Evolutionary conservation across 306 rosid genomes (phyloP).

Genomic region (Malus sylvestris): DNA sequence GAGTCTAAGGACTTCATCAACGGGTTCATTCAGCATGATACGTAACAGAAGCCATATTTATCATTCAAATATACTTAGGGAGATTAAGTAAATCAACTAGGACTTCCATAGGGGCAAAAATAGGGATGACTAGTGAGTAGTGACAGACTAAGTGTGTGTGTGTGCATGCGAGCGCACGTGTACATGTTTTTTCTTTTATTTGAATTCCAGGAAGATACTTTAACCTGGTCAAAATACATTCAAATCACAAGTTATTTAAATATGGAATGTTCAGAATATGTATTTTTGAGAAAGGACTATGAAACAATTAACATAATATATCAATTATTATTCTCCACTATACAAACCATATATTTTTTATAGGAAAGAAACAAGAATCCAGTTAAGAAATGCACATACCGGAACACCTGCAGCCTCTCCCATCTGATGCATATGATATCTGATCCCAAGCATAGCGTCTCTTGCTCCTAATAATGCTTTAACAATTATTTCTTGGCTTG

Average conservation of each 20-base stretch:
- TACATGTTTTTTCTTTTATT: no score
- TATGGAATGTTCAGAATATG: background rate
- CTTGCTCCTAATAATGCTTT: constrained; percentile 72
- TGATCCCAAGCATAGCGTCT: constrained; percentile 76
- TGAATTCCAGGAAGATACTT: no score
- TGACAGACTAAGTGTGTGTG: background rate
- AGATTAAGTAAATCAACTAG: background rate
- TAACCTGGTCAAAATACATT: no score
- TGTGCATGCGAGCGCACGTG: no score
- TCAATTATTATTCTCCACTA: background rate
- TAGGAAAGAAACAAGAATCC: constrained; percentile 6
- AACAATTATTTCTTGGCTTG: constrained; percentile 44
- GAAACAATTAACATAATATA: background rate
- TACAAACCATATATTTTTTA: background rate
- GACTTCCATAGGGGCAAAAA: background rate
- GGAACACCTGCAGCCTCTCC: constrained; percentile 97
- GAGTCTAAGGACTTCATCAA: background rate
- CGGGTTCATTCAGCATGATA: background rate
- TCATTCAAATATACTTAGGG: background rate
- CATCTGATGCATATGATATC: constrained; percentile 73
- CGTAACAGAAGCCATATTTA: background rate
- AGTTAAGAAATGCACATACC: constrained; percentile 39
- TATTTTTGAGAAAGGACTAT: background rate
- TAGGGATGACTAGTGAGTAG: background rate
- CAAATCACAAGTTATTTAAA: background rate